phyloP scores from a whole-genome alignment of 306 rosid species.

The Sindora glabra region DNA sequence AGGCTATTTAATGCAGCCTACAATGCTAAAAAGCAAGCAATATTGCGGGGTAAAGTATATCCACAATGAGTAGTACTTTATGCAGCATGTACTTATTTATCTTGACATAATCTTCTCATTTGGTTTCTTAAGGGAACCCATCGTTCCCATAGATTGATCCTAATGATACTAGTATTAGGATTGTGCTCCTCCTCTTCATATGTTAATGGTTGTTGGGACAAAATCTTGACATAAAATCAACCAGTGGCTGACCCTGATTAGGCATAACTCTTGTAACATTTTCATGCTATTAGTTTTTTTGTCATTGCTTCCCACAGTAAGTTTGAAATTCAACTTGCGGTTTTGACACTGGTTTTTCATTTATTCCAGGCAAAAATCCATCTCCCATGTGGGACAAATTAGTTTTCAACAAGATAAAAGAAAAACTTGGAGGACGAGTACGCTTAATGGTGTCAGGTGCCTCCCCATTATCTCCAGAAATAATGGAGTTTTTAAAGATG shows the following conservation, averaged over 20 bases:
- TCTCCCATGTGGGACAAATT: constrained; percentile 95
- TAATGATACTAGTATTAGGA: not conserved
- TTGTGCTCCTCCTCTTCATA: no score
- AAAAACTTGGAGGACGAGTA: constrained; percentile 90
- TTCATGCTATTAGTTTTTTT: not conserved
- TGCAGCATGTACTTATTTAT: not conserved
- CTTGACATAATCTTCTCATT: not conserved
- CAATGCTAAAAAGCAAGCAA: constrained; percentile 86
- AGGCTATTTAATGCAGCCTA: constrained; percentile 86
- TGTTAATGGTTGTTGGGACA: not conserved
- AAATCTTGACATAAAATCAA: not conserved
- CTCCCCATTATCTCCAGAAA: constrained; percentile 93
- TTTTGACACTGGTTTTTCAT: not conserved
- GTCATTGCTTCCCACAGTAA: not conserved
- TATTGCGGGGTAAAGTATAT: constrained; percentile 59
- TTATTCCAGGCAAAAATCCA: constrained; percentile 68
- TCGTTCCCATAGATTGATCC: constrained; percentile 6
- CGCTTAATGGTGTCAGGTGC: constrained; percentile 90
- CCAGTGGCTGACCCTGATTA: not conserved
- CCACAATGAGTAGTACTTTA: not conserved
- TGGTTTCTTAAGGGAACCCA: not conserved
- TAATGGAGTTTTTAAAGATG: constrained; percentile 91
- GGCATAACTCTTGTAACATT: not conserved
- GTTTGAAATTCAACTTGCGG: not conserved
- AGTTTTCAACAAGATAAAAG: constrained; percentile 95